Conservation (phyloP, 2,329 filamentous ascomycete species). For the Exophiala dermatitidis region DNA sequence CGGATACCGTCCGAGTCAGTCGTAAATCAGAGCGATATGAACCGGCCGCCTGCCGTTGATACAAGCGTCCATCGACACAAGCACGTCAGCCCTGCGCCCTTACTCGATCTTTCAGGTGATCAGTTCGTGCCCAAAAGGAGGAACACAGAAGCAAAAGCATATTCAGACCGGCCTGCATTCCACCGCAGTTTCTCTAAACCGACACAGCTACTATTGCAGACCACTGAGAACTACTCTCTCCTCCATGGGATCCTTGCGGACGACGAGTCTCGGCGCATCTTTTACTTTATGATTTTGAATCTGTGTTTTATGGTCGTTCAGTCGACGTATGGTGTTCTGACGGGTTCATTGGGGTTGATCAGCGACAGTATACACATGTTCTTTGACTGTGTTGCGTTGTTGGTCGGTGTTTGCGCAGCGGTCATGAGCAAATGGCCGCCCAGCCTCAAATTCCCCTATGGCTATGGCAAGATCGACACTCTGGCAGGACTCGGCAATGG, state of each 20-base stretch:
- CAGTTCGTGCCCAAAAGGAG: constrained; percentile 18
- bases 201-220: constrained; percentile 64
- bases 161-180: constrained; percentile 26
- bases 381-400: constrained; percentile 89
- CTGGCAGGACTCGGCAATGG: constrained; percentile 95
- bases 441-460: constrained; percentile 82
- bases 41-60: constrained; percentile 11
- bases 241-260: constrained; percentile 80
- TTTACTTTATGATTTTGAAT: constrained; percentile 96
- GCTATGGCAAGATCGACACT: constrained; percentile 84
- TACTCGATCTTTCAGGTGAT: constrained; percentile 6
- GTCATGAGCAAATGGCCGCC: constrained; percentile 97
- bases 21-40: constrained; percentile 11
- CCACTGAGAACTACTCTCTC: constrained; percentile 65
- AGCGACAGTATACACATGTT: constrained; percentile 99
- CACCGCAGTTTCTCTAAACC: constrained; percentile 39
- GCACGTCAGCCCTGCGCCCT: constrained; percentile 14
- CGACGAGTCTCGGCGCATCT: constrained; percentile 87
- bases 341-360: constrained; percentile 86
- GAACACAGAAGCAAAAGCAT: constrained; percentile 14
- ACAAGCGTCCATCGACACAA: constrained; percentile 12
- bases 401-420: constrained; percentile 81
- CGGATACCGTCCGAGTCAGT: constrained; percentile 26
- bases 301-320: constrained; percentile 93
- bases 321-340: constrained; percentile 86